Evolutionary conservation across 345 rosid genomes (phyloP), one percentile per base, ranked within the genome.

Genomic region (Pistacia atlantica): DNA sequence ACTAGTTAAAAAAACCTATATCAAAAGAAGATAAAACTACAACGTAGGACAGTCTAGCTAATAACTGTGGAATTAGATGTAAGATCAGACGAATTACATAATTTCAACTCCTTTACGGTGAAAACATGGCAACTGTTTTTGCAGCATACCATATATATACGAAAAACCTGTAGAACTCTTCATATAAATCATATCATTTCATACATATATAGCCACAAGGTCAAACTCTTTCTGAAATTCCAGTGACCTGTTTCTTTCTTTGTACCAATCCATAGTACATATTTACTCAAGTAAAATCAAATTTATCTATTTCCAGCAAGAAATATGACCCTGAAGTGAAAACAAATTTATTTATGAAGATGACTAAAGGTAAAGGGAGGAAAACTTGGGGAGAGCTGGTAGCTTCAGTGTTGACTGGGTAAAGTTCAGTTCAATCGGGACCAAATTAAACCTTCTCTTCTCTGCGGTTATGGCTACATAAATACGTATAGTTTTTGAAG

Each of bases 1-100:
- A 81, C 86, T 38, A 62, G 69, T 80, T 73, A 75, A 75, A 78
- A 65, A 77, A 76, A 77, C 75, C 81, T 8, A 65, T 81, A 81
- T 86, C 80, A 83, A 83, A 86, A 86, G 89, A 81, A 83, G 85
- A 83, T 78, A 83, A 79, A 70, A 81, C 75, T 28, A 71, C 64
- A 63, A 60, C 63, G 33, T 70, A 46, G 75, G 79, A 76, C 78
- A 73, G 78, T 57, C 78, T 77, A 16, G 76, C 45, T 42, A 42
- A 81, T 79, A 48, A 48, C 68, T 72, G 60, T 59, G 71, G 25
- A 42, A 42, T 4, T 42, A 3, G 45, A 42, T 42, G 45, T 42
- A 42, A 42, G 6, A 42, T 42, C 45, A 60, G 11, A 5, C 22
- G 13, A 60, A 4, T 52, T 52, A 12, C 17, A 52, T 51, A 42